Evolutionary conservation across 495 filamentous ascomycete species (phyloP), one percentile per base, ranked within the genome.

Genomic region (Aspergillus bridgeri): DNA sequence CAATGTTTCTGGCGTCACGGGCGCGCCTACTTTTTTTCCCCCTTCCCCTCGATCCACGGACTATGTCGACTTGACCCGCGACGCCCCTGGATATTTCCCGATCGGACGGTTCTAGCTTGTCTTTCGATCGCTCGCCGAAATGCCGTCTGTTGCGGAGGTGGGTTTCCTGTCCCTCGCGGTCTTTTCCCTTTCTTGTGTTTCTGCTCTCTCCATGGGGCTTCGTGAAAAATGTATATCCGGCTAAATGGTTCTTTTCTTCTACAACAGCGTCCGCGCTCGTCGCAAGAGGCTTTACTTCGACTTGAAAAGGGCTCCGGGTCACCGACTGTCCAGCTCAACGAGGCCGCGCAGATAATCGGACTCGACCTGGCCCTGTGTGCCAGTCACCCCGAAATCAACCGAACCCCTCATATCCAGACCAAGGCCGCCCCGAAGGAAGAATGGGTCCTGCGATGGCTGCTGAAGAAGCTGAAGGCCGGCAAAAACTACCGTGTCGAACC

Each of bases 371-470:
- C 67, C 7, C 60, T 74, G 22, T 75, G 69, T 52, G 69, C 70
- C 7, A 69, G 69, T 49, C 65, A 75, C 55, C 65, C 69, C 11
- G 61, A 70, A 19, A 71, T 66, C 53, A 65, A 70, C 61, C 62
- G 63, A 54, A 51, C 69, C 63, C 61, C 60, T 54, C 56, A 68
- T 44, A 42, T 63, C 25, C 58, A 64, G 53, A 59, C 51, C 22
- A 55, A 67, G 42, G 63, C 68, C 15, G 72, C 73, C 13, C 77
- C 77, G 20, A 80, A 84, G 69, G 81, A 85, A 60, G 85, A 89
- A 69, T 89, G 85, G 85, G 75, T 86, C 7, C 66, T 88, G 22
- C 76, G 80, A 60, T 90, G 87, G 87, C 66, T 89, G 23, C 74
- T 89, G 59, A 86, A 85, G 65, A 84, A 79, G 60, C 56, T 88